phyloP scores from a whole-genome alignment of 2,329 filamentous ascomycete genomes.

The Sporothrix brasiliensis region DNA sequence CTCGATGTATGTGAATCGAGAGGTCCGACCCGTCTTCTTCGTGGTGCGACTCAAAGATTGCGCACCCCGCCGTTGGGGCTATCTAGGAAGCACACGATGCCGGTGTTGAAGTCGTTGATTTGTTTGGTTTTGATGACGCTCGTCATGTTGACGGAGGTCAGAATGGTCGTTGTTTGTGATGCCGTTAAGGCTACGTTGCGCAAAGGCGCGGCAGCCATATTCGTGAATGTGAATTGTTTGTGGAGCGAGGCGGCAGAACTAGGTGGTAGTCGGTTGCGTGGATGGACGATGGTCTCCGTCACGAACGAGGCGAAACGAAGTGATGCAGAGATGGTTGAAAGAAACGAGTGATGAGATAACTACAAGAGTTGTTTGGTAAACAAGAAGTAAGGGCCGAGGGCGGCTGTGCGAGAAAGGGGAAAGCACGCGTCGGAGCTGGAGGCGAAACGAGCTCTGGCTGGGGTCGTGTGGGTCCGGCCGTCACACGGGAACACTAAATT shows the following conservation, averaged over 20 bases:
- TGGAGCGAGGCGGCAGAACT: not conserved
- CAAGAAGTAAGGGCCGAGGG: not conserved
- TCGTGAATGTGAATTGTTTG: constrained; percentile 1
- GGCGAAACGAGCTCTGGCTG: constrained; percentile 28
- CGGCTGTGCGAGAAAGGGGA: constrained; percentile 19
- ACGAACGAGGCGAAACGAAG: not conserved
- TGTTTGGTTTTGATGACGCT: not conserved
- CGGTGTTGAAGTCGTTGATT: constrained; percentile 23
- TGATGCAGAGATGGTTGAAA: not conserved
- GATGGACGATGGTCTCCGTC: not conserved
- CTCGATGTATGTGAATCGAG: constrained; percentile 37
- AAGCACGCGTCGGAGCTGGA: constrained; percentile 27
- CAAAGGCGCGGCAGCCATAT: constrained; percentile 29
- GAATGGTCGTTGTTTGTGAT: constrained; percentile 2
- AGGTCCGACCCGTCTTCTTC: constrained; percentile 34
- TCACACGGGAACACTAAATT: constrained; percentile 20
- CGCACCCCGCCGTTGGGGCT: constrained; percentile 59
- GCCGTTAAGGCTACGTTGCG: constrained; percentile 26
- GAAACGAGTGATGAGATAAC: not conserved
- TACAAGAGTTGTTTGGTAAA: constrained; percentile 9
- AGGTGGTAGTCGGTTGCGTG: not conserved
- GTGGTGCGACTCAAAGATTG: constrained; percentile 45
- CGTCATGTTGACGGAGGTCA: constrained; percentile 27
- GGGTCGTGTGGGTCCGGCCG: constrained; percentile 18
- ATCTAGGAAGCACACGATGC: constrained; percentile 40